Conservation (phyloP, 2,329 filamentous ascomycete species). For the Mycosphaerella arachidis region DNA sequence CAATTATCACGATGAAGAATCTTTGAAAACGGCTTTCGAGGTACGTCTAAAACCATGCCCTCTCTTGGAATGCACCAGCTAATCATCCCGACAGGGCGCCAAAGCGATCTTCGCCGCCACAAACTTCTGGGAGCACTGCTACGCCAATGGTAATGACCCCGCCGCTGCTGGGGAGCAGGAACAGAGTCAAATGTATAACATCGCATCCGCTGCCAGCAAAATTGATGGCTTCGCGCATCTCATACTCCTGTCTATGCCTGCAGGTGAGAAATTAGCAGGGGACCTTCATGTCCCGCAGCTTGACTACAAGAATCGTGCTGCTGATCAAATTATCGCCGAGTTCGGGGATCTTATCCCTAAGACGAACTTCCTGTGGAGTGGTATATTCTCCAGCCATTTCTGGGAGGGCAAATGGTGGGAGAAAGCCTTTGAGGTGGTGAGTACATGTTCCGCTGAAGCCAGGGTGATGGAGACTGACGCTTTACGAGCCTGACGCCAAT, state of each 20-base stretch:
- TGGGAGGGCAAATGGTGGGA: not conserved
- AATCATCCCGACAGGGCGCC: not conserved
- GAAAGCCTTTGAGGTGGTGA: not conserved
- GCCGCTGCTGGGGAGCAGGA: not conserved
- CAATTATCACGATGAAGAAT: not conserved
- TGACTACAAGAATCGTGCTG: not conserved
- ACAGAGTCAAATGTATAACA: not conserved
- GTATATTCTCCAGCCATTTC: not conserved
- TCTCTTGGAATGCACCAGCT: not conserved
- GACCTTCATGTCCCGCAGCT: not conserved
- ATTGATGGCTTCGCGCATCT: not conserved
- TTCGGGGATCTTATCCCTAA: not conserved
- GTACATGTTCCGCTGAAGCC: not conserved
- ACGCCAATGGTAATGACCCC: not conserved
- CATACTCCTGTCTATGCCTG: not conserved
- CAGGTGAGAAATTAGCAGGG: not conserved
- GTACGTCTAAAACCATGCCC: not conserved
- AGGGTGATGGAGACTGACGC: not conserved
- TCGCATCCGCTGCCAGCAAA: not conserved
- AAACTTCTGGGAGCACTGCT: not conserved
- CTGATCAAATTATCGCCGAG: not conserved
- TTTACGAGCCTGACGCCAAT: not conserved
- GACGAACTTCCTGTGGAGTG: not conserved
- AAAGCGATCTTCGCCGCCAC: not conserved
- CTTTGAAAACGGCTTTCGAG: not conserved